Evolutionary conservation across 768 basidiomycete genomes (phyloP).

Genomic region (Tylopilus subfusipes): DNA sequence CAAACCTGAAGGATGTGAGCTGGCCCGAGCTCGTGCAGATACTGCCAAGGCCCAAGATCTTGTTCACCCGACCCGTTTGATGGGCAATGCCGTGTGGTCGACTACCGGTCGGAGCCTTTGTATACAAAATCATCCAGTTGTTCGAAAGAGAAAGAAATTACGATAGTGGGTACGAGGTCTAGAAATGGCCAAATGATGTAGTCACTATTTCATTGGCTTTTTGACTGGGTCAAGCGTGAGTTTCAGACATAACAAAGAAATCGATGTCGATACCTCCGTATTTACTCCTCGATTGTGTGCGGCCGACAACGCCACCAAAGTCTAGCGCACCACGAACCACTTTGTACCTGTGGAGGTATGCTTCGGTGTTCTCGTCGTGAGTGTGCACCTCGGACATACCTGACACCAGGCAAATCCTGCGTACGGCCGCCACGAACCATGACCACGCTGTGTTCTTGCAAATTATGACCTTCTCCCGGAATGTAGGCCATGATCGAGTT

Average conservation of each 20-base stretch:
- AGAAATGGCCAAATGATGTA: neutral
- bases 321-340: slow-evolving; percentile 90
- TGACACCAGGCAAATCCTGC: slow-evolving; percentile 96
- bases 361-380: neutral
- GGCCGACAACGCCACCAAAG: slow-evolving; percentile 83
- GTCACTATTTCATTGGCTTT: slow-evolving; percentile 73
- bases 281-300: slow-evolving; percentile 79
- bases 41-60: neutral
- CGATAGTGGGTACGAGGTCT: neutral
- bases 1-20: neutral
- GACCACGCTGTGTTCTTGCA: slow-evolving; percentile 97
- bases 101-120: neutral
- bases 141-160: neutral
- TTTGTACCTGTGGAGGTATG: slow-evolving; percentile 68
- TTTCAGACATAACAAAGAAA: neutral
- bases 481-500: slow-evolving; percentile 91
- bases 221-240: slow-evolving; percentile 50
- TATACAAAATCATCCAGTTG: neutral
- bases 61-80: neutral
- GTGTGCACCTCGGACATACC: slow-evolving; percentile 49
- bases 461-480: slow-evolving; percentile 94
- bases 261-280: slow-evolving; percentile 71
- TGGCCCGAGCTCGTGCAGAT: neutral
- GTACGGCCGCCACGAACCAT: slow-evolving; percentile 92
- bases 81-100: neutral